phyloP scores from a whole-genome alignment of 2,329 filamentous ascomycete genomes.

The Hymenoscyphus occultus region DNA sequence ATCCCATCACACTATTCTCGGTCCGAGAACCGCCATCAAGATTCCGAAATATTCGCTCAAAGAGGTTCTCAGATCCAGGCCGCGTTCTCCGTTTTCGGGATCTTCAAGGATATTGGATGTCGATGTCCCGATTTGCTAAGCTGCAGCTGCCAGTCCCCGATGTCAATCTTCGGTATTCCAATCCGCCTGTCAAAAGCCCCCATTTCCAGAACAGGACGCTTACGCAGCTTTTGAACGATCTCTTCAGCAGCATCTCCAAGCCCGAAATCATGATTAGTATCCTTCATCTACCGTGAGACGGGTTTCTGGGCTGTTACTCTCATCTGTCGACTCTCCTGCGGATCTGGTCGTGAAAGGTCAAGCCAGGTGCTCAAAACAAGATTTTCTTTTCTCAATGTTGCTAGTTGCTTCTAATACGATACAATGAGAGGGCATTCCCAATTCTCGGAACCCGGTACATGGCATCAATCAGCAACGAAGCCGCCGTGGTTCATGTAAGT shows the following conservation, averaged over 20 bases:
- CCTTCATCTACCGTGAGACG: background rate
- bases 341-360: background rate
- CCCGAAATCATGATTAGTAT: background rate
- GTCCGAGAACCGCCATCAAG: background rate
- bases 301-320: background rate
- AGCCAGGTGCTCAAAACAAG: background rate
- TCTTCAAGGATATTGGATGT: background rate
- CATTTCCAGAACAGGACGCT: background rate
- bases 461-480: background rate
- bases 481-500: background rate
- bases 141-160: constrained; percentile 1
- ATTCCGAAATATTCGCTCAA: background rate
- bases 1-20: background rate
- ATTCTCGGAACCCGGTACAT: background rate
- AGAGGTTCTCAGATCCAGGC: background rate
- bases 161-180: background rate
- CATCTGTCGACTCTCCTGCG: background rate
- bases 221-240: background rate
- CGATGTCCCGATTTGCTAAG: background rate
- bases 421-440: background rate
- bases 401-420: background rate
- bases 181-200: background rate
- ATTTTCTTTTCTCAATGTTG: background rate
- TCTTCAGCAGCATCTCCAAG: background rate
- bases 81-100: background rate